Base-by-base conservation (phyloP, 805 yeast genomes). In the Saccharomycopsis vini region DNA sequence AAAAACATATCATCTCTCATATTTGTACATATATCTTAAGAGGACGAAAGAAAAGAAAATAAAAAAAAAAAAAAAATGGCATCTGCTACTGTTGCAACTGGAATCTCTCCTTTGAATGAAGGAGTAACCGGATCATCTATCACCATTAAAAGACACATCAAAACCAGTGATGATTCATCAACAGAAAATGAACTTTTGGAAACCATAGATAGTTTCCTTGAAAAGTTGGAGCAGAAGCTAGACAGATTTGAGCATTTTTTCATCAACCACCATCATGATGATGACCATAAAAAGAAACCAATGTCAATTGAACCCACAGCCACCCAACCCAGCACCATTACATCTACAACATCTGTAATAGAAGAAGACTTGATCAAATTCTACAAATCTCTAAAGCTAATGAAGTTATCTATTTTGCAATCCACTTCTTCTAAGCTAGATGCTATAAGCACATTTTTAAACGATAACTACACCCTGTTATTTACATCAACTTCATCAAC, bases 241-340 rank as follows among this genome's bases (percentile, higher is more conserved):
- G 45, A 49, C 24, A n/a, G 20, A 15, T 46, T 49, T 23, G 52
- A 49, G 31, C 16, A 36, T 4, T 49, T 39, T 31, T 49, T 49
- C 29, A 28, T 33, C 13, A n/a, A n/a, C n/a, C n/a, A n/a, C n/a
- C n/a, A n/a, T 12, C 37, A 15, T 24, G 28, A 7, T 24, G 28
- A 23, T 12, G 23, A 34, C 15, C 18, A n/a, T 7, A 24, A 24
- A 12, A 24, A n/a, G n/a, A 18, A 30, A 9, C 4, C 15, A 34
- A 24, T 5, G 7, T 9, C 39, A 16, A 7, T 23, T 16, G 29
- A 36, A 12, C 29, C 20, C 16, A n/a, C 12, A 34, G 13, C 21
- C 21, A 18, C 16, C 20, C 9, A 32, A 18, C 35, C 12, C 29
- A 20, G 21, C 12, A 42, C 5, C 36, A 36, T 7, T 26, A 20